phyloP scores from a whole-genome alignment of 371 early-diverging fungal genomes.

The Mortierella sp. region DNA sequence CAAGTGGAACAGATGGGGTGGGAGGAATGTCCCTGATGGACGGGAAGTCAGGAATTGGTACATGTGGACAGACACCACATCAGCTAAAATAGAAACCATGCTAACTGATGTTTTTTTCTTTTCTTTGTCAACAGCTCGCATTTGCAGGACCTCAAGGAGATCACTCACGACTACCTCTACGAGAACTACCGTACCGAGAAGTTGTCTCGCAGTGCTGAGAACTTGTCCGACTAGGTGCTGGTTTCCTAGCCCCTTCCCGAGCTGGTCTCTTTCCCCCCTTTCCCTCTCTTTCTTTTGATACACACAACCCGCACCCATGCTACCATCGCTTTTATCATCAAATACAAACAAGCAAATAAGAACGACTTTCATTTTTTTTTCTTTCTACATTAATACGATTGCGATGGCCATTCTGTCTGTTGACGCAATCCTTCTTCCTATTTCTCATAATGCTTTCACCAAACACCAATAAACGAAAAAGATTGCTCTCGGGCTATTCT shows the following conservation, averaged over 20 bases:
- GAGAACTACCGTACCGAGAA: slow-evolving; percentile 98
- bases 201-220: slow-evolving; percentile 81
- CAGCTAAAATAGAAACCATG: not conserved
- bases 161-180: slow-evolving; percentile 95
- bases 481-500: not conserved
- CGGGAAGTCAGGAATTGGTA: not conserved
- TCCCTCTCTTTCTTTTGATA: not conserved
- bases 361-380: not conserved
- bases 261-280: slow-evolving; percentile 4
- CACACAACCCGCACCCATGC: not conserved
- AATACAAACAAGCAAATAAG: slow-evolving; percentile 12
- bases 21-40: not conserved
- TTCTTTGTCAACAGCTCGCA: slow-evolving; percentile 80
- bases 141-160: slow-evolving; percentile 95
- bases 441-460: not conserved
- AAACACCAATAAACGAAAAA: not conserved
- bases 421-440: not conserved
- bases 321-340: slow-evolving; percentile 6
- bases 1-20: not conserved
- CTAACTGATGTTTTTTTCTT: not conserved
- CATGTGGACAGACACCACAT: not conserved
- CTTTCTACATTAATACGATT: slow-evolving; percentile 3
- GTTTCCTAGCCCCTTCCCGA: slow-evolving; percentile 20
- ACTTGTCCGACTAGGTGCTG: slow-evolving; percentile 63
- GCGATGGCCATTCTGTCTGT: not conserved